A percentile compares a stretch with the other conserved stretches of the same genome.
Conservation (phyloP, 2,329 filamentous ascomycete species). For the Penicillium verrucosum region DNA sequence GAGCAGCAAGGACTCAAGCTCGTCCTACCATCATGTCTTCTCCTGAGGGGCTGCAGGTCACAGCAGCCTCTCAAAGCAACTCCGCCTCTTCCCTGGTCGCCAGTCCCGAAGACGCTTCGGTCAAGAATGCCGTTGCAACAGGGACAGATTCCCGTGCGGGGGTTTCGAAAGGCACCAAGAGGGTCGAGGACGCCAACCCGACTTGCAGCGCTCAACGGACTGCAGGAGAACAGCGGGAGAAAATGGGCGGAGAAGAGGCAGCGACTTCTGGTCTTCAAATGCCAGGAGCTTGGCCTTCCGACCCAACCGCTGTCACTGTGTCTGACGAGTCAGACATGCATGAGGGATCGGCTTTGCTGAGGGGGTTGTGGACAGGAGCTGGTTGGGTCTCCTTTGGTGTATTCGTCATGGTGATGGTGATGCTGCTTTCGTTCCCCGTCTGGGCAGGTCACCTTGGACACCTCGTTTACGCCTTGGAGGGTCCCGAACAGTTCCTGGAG, state of each 20-base stretch:
- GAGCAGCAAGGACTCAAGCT: background rate
- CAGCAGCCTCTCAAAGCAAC: background rate
- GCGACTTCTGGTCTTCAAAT: background rate
- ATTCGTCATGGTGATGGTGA: background rate
- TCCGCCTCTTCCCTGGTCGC: background rate
- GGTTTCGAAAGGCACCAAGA: slow-evolving; percentile 4
- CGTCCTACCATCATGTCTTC: background rate
- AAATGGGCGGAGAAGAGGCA: background rate
- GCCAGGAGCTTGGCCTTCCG: background rate
- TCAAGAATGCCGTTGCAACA: background rate
- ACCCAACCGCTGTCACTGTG: background rate
- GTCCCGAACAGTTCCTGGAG: background rate
- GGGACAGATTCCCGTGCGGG: slow-evolving; percentile 6
- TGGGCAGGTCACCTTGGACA: background rate
- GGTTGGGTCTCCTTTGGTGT: background rate
- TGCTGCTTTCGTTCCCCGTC: background rate
- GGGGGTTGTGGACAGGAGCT: background rate
- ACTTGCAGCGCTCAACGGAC: background rate
- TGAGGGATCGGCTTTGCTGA: background rate
- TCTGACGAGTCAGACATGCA: background rate
- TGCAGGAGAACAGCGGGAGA: background rate
- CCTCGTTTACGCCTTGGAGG: background rate
- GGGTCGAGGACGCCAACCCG: background rate
- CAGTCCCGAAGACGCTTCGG: slow-evolving; percentile 2
- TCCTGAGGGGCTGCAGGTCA: background rate